Evolutionary conservation across 2,329 filamentous ascomycete species (phyloP), one percentile per base, ranked within the genome.

Genomic region (Blastomyces silverae): DNA sequence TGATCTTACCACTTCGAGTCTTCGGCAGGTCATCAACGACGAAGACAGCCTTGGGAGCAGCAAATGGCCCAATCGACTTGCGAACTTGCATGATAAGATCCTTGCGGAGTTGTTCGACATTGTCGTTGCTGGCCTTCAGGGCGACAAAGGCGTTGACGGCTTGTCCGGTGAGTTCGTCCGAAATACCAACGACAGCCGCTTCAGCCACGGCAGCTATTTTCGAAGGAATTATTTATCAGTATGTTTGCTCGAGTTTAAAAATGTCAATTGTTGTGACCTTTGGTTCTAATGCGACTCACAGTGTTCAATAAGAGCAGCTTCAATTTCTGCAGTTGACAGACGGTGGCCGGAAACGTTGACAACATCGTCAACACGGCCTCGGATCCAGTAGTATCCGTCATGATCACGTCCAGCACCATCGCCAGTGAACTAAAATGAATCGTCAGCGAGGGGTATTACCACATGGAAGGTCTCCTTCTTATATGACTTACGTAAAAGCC

Each of bases 341-440:
- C 94, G 89, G 79, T 99, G 94, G 37, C 94, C 94, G 71, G 90
- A 94, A 67, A 99, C 94, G 79, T 99, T 99, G 77, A 99, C 93
- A 55, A 99, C 94, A 73, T 99, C 94, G 75, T 99, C 94, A 63
- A 99, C 94, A 78, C 94, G 92, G 69, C 94, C 94, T 68, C 94
- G 91, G 77, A 99, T 99, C 94, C 94, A 99, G 86, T 97, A 99
- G 83, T 97, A 99, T 65, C 94, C 94, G 73, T 99, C 94, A 79
- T 96, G 90, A 77, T 99, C 94, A 75, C 94, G 90, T 66, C 90
- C 94, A 64, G 94, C 94, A 75, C 94, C 94, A 75, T 99, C 94
- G 66, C 80, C 80, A 61, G 79, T 82, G 74, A 82, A 82, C 79
- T 81, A 68, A 63, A 64, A 11, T 8, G 34, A n/a, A 34, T 70